Evolutionary conservation across 1,284 basidiomycete species (phyloP), one percentile per base, ranked within the genome.

Genomic region (Trametes versicolor): DNA sequence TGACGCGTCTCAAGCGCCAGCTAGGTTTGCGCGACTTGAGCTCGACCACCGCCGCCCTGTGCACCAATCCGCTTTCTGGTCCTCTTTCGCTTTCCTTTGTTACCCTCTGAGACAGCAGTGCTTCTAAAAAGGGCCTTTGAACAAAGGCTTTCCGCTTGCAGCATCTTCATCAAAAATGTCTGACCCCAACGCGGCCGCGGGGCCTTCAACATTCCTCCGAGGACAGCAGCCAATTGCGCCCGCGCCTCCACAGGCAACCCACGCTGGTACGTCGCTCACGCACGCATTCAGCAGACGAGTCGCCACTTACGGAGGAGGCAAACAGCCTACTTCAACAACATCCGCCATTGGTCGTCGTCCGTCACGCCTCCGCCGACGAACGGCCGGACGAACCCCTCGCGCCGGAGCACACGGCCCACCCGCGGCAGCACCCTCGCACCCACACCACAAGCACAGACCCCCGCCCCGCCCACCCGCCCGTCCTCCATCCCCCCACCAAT

Each of bases 271-370:
- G 69, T 66, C 37, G 9, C 37, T 36, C 8, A n/a, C 17, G 41
- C 41, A 21, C 36, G 17, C n/a, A 29, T 25, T 4, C n/a, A 12
- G 12, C 6, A 1, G 15, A 9, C 3, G 2, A 0, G 43, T 8
- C 6, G 25, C 1, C 9, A 15, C 10, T 61, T 7, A 55, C 21
- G n/a, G 19, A n/a, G 1, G 6, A 2, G 29, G n/a, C 12, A 27
- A 43, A n/a, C 45, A 88, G 87, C 85, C 2, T 90, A 90, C 71
- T 80, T 85, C 65, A 88, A 85, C 80, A 90, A 90, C 70, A 79
- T 90, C 25, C 82, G 87, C 36, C 87, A 85, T 34, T 90, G 88
- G 88, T 87, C 87, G 10, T 77, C 74, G 27, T 79, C 83, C 4
- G 77, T 82, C 5, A 84, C 84, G 0, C 83, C 85, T 5, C 80